Base-by-base conservation (phyloP, 768 basidiomycete species). In the Crassisporium funariophilum region DNA sequence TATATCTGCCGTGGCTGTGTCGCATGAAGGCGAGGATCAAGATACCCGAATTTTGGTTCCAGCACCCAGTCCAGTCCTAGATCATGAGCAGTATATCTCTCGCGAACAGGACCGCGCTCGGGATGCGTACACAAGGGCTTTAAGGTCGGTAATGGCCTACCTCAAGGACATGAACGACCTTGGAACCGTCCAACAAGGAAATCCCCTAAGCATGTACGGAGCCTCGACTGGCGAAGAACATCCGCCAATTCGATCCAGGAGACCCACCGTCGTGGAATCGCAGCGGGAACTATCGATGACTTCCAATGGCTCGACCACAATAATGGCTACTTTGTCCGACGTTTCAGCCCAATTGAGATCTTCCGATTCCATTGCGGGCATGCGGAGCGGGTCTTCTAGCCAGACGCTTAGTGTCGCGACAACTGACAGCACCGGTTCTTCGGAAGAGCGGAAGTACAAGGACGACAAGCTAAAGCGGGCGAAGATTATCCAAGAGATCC, bases 111-210 rank as follows among this genome's bases (percentile, higher is more conserved):
- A 88, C 50, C 75, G 83, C 23, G 78, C 75, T 13, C 76, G 82
- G 22, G 88, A 90, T 59, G 76, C 82, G 22, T 86, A 87, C 62
- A 83, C 81, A 58, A 78, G 88, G 35, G 93, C 91, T 23, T 75
- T 99, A 42, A 82, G 90, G 45, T 88, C 90, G 8, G 83, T 99
- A 13, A 95, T 98, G 88, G 91, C 93, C 5, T 99, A 98, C 66
- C 78, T 99, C 15, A 84, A 84, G 58, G 97, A 99, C 58, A 87
- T 99, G 83, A 88, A 94, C 60, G 97, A 99, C 60, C 74, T 99
- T 22, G 85, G 84, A 13, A 66, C 83, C 54, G 79, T 83, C 15
- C 86, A 86, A 59, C 86, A 85, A 59, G 61, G 70, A 12, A 73
- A 76, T 47, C 65, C 76, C 9, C 50, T 81, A 56, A 82, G 82